Evolutionary conservation across 139 green algal species (phyloP).

Genomic region (Chlamydomonas schloesseri): DNA sequence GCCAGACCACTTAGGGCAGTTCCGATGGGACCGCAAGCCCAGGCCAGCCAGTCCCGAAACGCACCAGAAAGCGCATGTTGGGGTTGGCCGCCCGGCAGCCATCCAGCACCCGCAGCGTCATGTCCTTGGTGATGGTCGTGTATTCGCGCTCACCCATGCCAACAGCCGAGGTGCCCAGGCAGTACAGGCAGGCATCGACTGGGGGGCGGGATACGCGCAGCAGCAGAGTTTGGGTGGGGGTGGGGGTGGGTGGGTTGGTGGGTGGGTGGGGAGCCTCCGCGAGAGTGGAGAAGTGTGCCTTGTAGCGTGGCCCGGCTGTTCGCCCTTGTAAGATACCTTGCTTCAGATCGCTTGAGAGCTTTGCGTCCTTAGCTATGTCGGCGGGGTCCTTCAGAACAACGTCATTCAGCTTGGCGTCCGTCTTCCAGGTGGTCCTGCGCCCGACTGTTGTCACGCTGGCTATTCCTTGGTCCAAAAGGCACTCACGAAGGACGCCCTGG

Average conservation of each 20-base stretch:
- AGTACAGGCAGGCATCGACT: slow-evolving; percentile 27
- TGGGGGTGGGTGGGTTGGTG: too few relatives aligned
- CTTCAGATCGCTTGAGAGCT: not conserved
- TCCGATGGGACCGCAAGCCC: too few relatives aligned
- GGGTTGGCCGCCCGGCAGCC: not conserved
- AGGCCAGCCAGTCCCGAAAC: too few relatives aligned
- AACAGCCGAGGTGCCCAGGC: not conserved
- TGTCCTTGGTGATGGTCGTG: slow-evolving; percentile 3
- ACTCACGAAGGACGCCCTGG: slow-evolving; percentile 15
- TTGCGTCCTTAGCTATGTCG: not conserved
- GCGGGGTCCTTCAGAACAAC: not conserved
- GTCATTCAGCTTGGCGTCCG: slow-evolving; percentile 13
- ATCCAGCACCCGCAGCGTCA: slow-evolving; percentile 7
- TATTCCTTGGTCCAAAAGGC: not conserved
- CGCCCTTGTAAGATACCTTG: too few relatives aligned
- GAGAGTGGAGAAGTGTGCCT: too few relatives aligned
- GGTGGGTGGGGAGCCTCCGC: too few relatives aligned
- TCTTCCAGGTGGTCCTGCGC: not conserved
- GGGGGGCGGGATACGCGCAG: too few relatives aligned
- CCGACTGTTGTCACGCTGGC: not conserved
- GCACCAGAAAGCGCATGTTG: slow-evolving; percentile 1
- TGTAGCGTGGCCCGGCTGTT: too few relatives aligned
- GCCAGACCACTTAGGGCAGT: too few relatives aligned
- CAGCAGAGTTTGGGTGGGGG: too few relatives aligned
- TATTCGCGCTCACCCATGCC: slow-evolving; percentile 5